A percentile compares a stretch with the other conserved stretches of the same genome.
Evolutionary conservation across 306 rosid species (phyloP).

Genomic region (Cotoneaster glaucophyllus): DNA sequence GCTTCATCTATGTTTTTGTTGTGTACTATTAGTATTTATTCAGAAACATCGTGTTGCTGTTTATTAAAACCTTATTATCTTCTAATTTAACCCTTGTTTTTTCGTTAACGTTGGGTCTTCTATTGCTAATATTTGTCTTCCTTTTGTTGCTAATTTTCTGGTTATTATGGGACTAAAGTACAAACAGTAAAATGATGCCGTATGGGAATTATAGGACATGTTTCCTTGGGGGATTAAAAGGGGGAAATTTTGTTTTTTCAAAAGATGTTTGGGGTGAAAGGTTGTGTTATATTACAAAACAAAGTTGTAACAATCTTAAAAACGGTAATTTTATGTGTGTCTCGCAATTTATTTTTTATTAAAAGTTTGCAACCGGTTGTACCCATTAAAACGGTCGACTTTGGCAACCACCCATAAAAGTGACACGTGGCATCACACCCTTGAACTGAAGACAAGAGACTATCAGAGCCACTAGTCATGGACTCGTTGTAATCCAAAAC

Average conservation of each 20-base stretch:
- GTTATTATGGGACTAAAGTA: background rate
- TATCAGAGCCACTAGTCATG: conserved; percentile 20
- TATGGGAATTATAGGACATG: background rate
- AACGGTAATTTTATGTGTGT: no score
- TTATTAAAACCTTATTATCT: background rate
- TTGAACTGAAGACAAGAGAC: background rate
- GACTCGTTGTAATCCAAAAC: conserved; percentile 15
- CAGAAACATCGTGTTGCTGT: background rate
- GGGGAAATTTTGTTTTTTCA: background rate
- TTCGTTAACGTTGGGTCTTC: background rate
- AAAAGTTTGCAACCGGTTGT: background rate
- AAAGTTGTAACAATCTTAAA: no score
- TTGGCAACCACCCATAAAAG: background rate
- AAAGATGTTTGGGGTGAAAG: background rate
- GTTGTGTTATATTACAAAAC: no score
- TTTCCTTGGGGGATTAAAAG: background rate
- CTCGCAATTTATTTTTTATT: no score
- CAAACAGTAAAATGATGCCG: background rate
- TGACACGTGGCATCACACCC: conserved; percentile 15
- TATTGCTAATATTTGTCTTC: background rate
- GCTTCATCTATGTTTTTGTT: background rate
- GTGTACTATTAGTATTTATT: background rate
- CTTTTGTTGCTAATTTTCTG: background rate
- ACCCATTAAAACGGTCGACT: background rate
- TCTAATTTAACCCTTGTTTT: background rate